Evolutionary conservation across 768 basidiomycete genomes (phyloP).

Genomic region (Russula brevipes): DNA sequence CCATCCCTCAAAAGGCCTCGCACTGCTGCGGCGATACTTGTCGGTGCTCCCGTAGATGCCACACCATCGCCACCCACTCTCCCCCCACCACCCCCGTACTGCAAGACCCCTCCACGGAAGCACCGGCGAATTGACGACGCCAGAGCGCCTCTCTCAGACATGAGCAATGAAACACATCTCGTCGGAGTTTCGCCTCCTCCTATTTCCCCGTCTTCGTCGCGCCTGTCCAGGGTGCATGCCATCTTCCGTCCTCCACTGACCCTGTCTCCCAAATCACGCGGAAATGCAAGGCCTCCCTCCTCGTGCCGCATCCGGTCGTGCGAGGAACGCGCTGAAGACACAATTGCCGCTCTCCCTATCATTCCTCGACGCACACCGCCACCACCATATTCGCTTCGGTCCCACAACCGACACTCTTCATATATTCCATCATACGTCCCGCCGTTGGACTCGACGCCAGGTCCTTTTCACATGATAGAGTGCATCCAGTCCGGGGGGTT

Average conservation of each 20-base stretch:
- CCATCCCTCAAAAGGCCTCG: conserved; percentile 23
- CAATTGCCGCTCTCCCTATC: conserved; percentile 11
- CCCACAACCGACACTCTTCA: conserved; percentile 21
- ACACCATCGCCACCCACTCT: conserved; percentile 3
- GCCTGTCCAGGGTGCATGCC: conserved; percentile 4
- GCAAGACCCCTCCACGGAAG: conserved; percentile 18
- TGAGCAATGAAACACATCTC: conserved; percentile 18
- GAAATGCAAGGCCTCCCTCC: not conserved
- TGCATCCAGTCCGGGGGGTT: conserved; percentile 18
- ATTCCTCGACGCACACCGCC: conserved; percentile 14
- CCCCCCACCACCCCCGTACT: conserved; percentile 17
- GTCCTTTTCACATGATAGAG: conserved; percentile 25
- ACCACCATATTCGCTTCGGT: conserved; percentile 19
- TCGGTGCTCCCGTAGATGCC: conserved; percentile 18
- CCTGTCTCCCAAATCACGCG: conserved; percentile 7
- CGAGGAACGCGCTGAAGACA: conserved; percentile 12
- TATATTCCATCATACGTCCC: conserved; percentile 17
- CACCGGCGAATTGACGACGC: conserved; percentile 16
- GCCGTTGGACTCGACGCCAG: conserved; percentile 13
- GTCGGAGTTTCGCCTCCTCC: not conserved
- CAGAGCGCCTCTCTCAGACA: conserved; percentile 19
- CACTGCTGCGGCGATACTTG: not conserved
- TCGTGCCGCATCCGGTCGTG: conserved; percentile 10
- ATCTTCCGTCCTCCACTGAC: not conserved
- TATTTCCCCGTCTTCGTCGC: conserved; percentile 5